These are phyloP conservation scores for Xylona heveae DNA, from an alignment of 495 filamentous ascomycete genomes.

Conservation along the genomic window DNA sequence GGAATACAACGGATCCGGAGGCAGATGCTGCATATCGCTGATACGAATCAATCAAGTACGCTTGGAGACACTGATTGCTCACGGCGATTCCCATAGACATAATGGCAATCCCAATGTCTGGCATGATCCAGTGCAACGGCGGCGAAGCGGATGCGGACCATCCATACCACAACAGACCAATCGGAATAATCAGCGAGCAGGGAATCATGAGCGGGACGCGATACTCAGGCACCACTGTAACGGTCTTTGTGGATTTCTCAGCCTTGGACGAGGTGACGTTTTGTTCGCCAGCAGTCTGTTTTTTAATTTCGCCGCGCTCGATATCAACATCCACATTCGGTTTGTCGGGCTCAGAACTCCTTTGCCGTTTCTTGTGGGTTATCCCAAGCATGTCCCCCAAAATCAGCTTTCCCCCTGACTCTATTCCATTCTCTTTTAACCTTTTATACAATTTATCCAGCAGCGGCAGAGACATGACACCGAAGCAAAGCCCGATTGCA, in stretches of 20 bases:
- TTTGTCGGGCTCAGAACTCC: neutral
- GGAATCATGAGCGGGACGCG: neutral
- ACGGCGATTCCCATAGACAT: constrained; percentile 12
- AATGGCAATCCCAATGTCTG: constrained; percentile 14
- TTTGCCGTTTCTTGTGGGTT: too few relatives aligned
- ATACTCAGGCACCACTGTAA: neutral
- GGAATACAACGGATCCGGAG: constrained; percentile 38
- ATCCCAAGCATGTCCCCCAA: too few relatives aligned
- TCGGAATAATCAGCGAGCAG: constrained; percentile 9
- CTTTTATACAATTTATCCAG: neutral
- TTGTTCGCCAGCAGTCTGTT: too few relatives aligned
- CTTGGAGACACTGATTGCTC: constrained; percentile 14
- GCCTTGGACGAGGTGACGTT: too few relatives aligned
- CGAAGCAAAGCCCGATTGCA: constrained; percentile 15
- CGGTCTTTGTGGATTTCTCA: too few relatives aligned
- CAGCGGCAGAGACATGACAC: constrained; percentile 10
- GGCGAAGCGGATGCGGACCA: constrained; percentile 11
- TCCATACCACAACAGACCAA: constrained; percentile 17
- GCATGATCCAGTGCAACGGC: constrained; percentile 18
- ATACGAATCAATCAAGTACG: constrained; percentile 18
- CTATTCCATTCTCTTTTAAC: too few relatives aligned
- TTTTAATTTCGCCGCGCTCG: too few relatives aligned
- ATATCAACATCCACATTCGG: too few relatives aligned
- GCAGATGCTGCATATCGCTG: constrained; percentile 40
- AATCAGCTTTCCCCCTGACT: too few relatives aligned